Conservation (phyloP, 441 rosid genomes). For the Gossypium aridum region DNA sequence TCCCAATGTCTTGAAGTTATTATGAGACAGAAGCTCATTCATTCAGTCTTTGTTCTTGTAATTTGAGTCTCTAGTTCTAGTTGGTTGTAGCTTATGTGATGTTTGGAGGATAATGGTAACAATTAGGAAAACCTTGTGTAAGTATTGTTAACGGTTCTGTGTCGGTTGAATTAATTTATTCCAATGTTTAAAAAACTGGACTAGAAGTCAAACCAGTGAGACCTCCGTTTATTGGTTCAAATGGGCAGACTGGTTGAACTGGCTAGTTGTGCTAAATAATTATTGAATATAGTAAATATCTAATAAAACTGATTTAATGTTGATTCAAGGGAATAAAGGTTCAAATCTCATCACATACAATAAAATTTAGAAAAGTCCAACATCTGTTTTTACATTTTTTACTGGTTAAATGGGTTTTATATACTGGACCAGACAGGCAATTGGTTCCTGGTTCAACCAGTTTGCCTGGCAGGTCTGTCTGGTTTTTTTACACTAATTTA, state of each 20-base stretch:
- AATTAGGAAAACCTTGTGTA: background rate
- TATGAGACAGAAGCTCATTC: background rate
- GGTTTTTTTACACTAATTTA: background rate
- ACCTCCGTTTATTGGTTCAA: background rate
- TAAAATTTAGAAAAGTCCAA: background rate
- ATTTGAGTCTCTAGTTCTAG: background rate
- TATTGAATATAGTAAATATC: background rate
- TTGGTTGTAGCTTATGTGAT: background rate
- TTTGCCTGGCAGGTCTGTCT: background rate
- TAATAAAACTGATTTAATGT: background rate
- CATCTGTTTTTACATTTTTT: background rate
- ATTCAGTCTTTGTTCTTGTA: background rate
- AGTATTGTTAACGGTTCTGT: background rate
- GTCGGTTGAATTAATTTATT: background rate
- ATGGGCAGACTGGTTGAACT: background rate
- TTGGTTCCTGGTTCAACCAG: background rate
- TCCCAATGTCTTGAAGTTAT: background rate
- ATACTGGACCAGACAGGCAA: background rate
- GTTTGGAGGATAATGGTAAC: background rate
- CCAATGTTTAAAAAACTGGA: background rate
- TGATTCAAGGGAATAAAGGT: constrained; percentile 1
- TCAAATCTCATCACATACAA: background rate
- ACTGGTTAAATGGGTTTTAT: background rate
- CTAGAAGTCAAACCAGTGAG: background rate
- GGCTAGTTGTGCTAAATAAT: background rate